Conservation (phyloP, 805 yeast species). For the Zygoascus tannicola region DNA sequence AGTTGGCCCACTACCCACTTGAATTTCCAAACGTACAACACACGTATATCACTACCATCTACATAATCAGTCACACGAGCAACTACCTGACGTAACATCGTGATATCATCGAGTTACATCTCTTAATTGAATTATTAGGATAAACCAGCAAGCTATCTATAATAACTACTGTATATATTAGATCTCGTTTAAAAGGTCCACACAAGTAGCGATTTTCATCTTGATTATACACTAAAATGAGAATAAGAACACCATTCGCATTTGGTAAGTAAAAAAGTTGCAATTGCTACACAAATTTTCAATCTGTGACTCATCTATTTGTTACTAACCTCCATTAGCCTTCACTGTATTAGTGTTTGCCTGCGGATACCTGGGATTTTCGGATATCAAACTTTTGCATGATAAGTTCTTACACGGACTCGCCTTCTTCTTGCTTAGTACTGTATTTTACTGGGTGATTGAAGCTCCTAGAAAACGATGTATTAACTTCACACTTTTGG, state of each 20-base stretch:
- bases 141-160: too few relatives aligned
- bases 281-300: background rate
- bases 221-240: slow-evolving; percentile 12
- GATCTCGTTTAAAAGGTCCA: too few relatives aligned
- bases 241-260: slow-evolving; percentile 23
- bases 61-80: too few relatives aligned
- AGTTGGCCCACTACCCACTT: too few relatives aligned
- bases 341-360: slow-evolving; percentile 17
- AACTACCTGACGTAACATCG: too few relatives aligned
- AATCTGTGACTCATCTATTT: background rate
- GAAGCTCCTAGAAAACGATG: slow-evolving; percentile 31
- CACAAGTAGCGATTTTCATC: too few relatives aligned
- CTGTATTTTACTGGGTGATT: slow-evolving; percentile 35
- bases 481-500: slow-evolving; percentile 27
- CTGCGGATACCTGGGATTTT: slow-evolving; percentile 25
- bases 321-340: slow-evolving; percentile 11
- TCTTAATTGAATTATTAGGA: too few relatives aligned
- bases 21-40: too few relatives aligned
- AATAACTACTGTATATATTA: too few relatives aligned
- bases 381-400: slow-evolving; percentile 24
- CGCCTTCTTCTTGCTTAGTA: slow-evolving; percentile 30
- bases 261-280: slow-evolving; percentile 18
- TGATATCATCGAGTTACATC: too few relatives aligned
- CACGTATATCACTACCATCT: too few relatives aligned
- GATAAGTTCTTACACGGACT: slow-evolving; percentile 31